phyloP scores from a whole-genome alignment of 441 rosid genomes.

The Hura crepitans region DNA sequence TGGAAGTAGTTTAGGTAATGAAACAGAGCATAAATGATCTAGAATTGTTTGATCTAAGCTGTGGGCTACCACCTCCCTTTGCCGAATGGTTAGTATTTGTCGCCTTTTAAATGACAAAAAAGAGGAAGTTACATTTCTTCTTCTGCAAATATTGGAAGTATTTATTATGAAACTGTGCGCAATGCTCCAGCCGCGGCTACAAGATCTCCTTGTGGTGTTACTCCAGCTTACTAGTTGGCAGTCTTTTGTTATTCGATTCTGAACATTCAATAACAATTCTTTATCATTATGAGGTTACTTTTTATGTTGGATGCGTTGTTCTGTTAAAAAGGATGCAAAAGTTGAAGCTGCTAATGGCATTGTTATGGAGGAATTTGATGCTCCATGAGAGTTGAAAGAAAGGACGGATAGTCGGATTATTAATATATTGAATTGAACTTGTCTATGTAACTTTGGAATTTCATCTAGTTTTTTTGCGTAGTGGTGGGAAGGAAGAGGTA shows the following conservation, averaged over 20 bases:
- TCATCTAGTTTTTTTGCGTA: background rate
- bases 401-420: background rate
- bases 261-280: background rate
- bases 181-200: background rate
- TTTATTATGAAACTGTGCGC: background rate
- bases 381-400: background rate
- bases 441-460: slow-evolving; percentile 6
- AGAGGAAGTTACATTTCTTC: background rate
- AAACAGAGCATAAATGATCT: background rate
- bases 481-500: slow-evolving; percentile 3
- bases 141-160: background rate
- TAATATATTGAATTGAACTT: background rate
- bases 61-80: background rate
- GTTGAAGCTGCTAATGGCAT: background rate
- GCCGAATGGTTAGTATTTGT: background rate
- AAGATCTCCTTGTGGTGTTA: background rate
- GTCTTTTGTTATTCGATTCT: background rate
- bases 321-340: slow-evolving; percentile 2
- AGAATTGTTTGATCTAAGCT: background rate
- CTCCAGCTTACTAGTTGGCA: background rate
- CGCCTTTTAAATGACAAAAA: background rate
- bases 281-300: background rate
- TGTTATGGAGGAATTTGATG: background rate
- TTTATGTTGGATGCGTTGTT: background rate
- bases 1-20: background rate